Conservation (phyloP, 305 asterid genomes). For the Fraxinus nigra region DNA sequence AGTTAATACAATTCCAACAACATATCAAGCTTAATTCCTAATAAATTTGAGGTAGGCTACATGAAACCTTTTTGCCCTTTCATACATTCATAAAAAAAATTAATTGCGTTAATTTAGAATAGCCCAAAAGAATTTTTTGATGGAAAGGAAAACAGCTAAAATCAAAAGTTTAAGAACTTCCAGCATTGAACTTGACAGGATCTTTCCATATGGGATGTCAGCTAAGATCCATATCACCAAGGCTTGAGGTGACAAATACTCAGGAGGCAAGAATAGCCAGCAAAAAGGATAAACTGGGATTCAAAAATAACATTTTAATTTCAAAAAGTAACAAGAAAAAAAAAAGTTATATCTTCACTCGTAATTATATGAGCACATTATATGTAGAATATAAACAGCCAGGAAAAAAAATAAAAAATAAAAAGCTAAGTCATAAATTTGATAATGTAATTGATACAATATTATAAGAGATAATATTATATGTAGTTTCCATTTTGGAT, state of each 20-base stretch:
- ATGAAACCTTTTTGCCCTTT: neutral
- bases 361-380: neutral
- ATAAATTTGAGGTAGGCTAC: neutral
- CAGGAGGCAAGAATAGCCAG: slow-evolving; percentile 2
- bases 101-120: neutral
- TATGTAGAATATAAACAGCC: neutral
- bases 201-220: neutral
- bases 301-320: neutral
- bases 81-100: neutral
- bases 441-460: neutral
- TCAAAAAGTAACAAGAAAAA: neutral
- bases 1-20: neutral
- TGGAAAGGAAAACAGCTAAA: neutral
- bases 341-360: neutral
- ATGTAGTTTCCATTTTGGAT: too few relatives aligned
- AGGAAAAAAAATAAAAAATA: too few relatives aligned
- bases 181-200: neutral
- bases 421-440: neutral
- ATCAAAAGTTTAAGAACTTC: neutral
- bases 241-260: slow-evolving; percentile 5
- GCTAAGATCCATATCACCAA: neutral
- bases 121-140: neutral
- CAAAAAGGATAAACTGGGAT: neutral
- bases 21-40: neutral
- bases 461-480: too few relatives aligned